These are phyloP conservation scores for Apiospora sp. DNA, from an alignment of 2,329 filamentous ascomycete species.

Conservation along the genomic window DNA sequence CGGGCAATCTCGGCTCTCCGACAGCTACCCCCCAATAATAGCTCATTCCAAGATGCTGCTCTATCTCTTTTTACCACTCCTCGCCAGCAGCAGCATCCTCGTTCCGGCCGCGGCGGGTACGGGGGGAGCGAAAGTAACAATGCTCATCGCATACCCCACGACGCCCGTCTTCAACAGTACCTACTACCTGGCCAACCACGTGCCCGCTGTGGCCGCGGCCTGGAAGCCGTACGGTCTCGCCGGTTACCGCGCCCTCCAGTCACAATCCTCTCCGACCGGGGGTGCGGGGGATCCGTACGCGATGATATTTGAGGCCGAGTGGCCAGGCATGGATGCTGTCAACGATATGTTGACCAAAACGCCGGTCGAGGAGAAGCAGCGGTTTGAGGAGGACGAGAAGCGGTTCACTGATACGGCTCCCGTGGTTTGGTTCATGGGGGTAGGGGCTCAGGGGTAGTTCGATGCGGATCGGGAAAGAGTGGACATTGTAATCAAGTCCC, in stretches of 20 bases:
- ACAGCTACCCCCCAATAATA: too few relatives aligned
- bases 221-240: slow-evolving; percentile 32
- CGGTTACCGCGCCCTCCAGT: slow-evolving; percentile 25
- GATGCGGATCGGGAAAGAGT: slow-evolving; percentile 43
- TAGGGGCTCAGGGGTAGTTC: slow-evolving; percentile 3
- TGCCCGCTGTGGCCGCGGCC: slow-evolving; percentile 27
- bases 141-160: slow-evolving; percentile 33
- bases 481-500: background rate
- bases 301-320: slow-evolving; percentile 31
- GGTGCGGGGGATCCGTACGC: slow-evolving; percentile 27
- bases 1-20: background rate
- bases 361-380: slow-evolving; percentile 26
- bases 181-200: slow-evolving; percentile 33
- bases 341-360: slow-evolving; percentile 28
- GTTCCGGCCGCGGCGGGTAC: background rate
- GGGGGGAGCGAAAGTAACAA: slow-evolving; percentile 21
- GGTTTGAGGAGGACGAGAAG: slow-evolving; percentile 32
- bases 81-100: background rate
- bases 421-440: slow-evolving; percentile 33
- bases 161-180: slow-evolving; percentile 30
- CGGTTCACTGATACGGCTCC: slow-evolving; percentile 33
- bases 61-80: background rate
- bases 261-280: slow-evolving; percentile 15
- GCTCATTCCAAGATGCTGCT: background rate
- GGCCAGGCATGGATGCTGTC: slow-evolving; percentile 31